These are phyloP conservation scores for Lentinula lateritia DNA, from an alignment of 768 basidiomycete genomes.

Conservation along the genomic window DNA sequence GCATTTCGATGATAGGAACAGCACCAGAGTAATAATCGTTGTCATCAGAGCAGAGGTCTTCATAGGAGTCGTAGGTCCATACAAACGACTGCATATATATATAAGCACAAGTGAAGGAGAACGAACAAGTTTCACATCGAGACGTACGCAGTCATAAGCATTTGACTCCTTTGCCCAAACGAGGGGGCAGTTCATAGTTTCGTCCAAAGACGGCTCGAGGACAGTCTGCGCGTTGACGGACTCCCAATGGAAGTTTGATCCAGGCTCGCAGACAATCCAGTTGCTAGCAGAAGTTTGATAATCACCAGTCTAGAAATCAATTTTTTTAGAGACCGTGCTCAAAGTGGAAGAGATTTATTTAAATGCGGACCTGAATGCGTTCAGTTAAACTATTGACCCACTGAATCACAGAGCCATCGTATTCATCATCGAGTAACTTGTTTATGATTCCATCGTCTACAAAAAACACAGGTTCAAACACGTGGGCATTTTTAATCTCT, in stretches of 20 bases:
- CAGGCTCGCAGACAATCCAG: background rate
- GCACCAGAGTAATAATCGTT: constrained; percentile 24
- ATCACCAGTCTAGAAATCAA: background rate
- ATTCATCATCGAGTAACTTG: background rate
- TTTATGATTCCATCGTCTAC: background rate
- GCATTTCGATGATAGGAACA: constrained; percentile 35
- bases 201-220: background rate
- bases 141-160: constrained; percentile 29
- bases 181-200: constrained; percentile 29
- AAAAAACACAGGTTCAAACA: background rate
- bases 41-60: constrained; percentile 40
- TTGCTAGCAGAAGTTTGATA: background rate
- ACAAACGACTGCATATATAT: constrained; percentile 26
- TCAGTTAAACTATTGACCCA: background rate
- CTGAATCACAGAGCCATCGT: background rate
- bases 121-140: background rate
- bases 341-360: background rate
- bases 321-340: too few species aligned
- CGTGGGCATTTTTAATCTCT: too few species aligned
- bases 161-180: constrained; percentile 44
- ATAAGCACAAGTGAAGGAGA: background rate
- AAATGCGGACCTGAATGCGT: background rate
- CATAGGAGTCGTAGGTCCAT: constrained; percentile 30
- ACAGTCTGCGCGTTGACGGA: background rate
- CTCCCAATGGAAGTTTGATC: too few species aligned